Percentiles rank a stretch among this genome's conserved stretches.
phyloP scores from a whole-genome alignment of 2,329 filamentous ascomycete genomes.

The Coleophoma crateriformis region DNA sequence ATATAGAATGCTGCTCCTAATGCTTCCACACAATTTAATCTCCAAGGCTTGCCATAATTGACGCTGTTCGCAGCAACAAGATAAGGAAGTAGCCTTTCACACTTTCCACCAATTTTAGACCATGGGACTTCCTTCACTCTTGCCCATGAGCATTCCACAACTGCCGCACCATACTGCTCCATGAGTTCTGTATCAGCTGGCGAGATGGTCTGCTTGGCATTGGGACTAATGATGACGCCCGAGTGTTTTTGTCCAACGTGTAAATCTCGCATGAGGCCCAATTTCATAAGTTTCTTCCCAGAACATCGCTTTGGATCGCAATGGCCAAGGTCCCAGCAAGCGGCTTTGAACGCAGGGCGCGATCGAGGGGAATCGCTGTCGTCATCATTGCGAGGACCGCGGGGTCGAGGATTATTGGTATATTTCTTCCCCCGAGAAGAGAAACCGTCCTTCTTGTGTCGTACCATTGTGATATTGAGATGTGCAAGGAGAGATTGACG shows the following conservation, averaged over 20 bases:
- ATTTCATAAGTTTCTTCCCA: constrained; percentile 87
- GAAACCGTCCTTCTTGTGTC: constrained; percentile 88
- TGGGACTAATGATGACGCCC: constrained; percentile 91
- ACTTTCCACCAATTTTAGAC: constrained; percentile 85
- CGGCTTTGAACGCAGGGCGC: constrained; percentile 72
- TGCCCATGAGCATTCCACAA: constrained; percentile 97
- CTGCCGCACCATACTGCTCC: constrained; percentile 85
- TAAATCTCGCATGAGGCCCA: constrained; percentile 89
- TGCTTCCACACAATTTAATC: constrained; percentile 93
- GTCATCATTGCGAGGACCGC: constrained; percentile 41
- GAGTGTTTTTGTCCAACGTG: constrained; percentile 87
- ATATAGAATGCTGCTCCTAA: constrained; percentile 90
- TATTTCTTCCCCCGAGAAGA: constrained; percentile 57
- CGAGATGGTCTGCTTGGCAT: constrained; percentile 80
- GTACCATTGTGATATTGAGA: constrained; percentile 61
- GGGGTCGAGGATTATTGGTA: constrained; percentile 49
- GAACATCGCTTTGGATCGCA: constrained; percentile 97
- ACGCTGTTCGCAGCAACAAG: constrained; percentile 94
- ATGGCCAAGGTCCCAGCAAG: constrained; percentile 96
- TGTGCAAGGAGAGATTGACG: not conserved
- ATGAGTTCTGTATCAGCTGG: constrained; percentile 77
- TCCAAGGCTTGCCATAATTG: constrained; percentile 95
- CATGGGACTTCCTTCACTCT: constrained; percentile 88
- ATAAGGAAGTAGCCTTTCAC: constrained; percentile 86
- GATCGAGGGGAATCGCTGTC: constrained; percentile 29